These are phyloP conservation scores for Bretschneidera sinensis DNA, from an alignment of 345 rosid species.

Conservation along the genomic window DNA sequence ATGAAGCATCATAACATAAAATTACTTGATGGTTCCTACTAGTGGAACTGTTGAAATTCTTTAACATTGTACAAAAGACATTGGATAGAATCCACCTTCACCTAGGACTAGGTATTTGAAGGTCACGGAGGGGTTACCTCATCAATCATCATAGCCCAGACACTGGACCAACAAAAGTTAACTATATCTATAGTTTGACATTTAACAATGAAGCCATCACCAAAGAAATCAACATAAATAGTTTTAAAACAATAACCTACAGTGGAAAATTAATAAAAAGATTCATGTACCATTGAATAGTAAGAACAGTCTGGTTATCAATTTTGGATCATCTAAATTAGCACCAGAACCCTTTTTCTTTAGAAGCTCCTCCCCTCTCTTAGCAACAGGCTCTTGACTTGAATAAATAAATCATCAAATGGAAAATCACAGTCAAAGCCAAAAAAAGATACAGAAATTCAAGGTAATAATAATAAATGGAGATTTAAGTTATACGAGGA, in stretches of 20 bases:
- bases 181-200: background rate
- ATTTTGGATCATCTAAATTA: slow-evolving; percentile 69
- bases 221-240: background rate
- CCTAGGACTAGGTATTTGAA: too few relatives aligned
- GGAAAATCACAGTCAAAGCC: slow-evolving; percentile 17
- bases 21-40: too few relatives aligned
- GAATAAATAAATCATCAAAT: slow-evolving; percentile 32
- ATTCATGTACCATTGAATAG: slow-evolving; percentile 63
- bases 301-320: slow-evolving; percentile 63
- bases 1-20: too few relatives aligned
- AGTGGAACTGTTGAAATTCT: too few relatives aligned
- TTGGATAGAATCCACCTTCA: too few relatives aligned
- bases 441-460: slow-evolving; percentile 7
- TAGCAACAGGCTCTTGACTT: slow-evolving; percentile 83
- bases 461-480: background rate
- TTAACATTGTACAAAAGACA: too few relatives aligned
- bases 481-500: slow-evolving; percentile 6
- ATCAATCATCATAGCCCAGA: too few relatives aligned
- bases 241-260: background rate
- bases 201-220: background rate
- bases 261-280: slow-evolving; percentile 1
- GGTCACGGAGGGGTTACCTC: too few relatives aligned
- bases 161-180: too few relatives aligned
- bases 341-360: slow-evolving; percentile 69
- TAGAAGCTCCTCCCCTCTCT: slow-evolving; percentile 83